These are phyloP conservation scores for Ophiostoma australiae DNA, from an alignment of 2,329 filamentous ascomycete species.

Conservation along the genomic window DNA sequence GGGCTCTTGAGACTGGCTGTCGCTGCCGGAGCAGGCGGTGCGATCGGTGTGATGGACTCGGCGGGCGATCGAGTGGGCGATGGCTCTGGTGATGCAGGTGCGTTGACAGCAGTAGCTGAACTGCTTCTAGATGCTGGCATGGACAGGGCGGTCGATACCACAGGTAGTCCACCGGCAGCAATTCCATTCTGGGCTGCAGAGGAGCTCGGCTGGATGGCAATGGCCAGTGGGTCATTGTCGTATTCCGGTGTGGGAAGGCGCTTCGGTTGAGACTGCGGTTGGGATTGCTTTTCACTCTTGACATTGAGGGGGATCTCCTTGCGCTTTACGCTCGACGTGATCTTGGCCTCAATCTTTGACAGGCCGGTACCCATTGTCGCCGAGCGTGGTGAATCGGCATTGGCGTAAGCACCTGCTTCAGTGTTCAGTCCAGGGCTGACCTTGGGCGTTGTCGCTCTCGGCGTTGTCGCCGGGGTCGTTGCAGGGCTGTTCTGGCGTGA, in stretches of 20 bases:
- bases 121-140: constrained; percentile 1
- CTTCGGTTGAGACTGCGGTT: not conserved
- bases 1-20: not conserved
- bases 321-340: constrained; percentile 5
- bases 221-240: not conserved
- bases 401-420: not conserved
- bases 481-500: constrained; percentile 5
- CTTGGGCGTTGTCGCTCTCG: not conserved
- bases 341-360: constrained; percentile 15
- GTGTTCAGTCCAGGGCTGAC: not conserved
- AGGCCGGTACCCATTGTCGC: constrained; percentile 12
- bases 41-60: not conserved
- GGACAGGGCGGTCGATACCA: not conserved
- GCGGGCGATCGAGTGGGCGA: not conserved
- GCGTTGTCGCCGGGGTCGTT: not conserved
- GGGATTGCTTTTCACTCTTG: not conserved
- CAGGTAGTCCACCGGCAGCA: not conserved
- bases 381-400: not conserved
- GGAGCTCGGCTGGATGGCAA: not conserved
- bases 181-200: not conserved
- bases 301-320: constrained; percentile 5
- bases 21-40: not conserved
- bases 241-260: not conserved
- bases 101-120: not conserved
- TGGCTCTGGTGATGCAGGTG: not conserved